phyloP scores from a whole-genome alignment of 108 stramenopile genomes.

The Bacterosira constricta region DNA sequence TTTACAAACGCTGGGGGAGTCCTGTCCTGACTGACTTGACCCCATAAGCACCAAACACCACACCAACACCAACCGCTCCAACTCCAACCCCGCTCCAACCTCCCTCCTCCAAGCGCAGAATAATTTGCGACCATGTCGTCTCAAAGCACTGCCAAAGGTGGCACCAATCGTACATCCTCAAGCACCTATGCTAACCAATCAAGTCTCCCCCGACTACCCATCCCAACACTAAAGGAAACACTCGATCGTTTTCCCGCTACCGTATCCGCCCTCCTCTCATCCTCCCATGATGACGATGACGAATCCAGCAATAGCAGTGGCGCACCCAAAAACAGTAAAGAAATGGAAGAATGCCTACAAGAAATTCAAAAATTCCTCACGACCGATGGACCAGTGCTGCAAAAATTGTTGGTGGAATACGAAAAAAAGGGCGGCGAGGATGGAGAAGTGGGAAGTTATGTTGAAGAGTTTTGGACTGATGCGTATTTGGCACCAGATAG shows the following conservation, averaged over 20 bases:
- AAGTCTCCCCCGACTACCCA: conserved; percentile 68
- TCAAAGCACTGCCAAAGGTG: not conserved
- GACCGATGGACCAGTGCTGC: conserved; percentile 66
- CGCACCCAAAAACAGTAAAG: conserved; percentile 1
- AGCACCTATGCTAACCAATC: conserved; percentile 62
- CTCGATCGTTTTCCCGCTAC: conserved; percentile 56
- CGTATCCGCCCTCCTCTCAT: conserved; percentile 58
- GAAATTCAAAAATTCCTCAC: conserved; percentile 41
- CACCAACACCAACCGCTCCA: too few species aligned
- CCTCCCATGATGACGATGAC: not conserved
- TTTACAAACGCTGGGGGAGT: too few species aligned
- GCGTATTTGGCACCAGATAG: conserved; percentile 85
- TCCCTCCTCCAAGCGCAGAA: too few species aligned
- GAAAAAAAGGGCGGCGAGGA: conserved; percentile 52
- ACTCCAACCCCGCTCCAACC: too few species aligned
- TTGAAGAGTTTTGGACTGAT: conserved; percentile 91
- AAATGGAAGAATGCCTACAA: conserved; percentile 32
- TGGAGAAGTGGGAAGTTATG: conserved; percentile 68
- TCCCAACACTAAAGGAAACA: conserved; percentile 81
- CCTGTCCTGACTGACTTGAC: too few species aligned
- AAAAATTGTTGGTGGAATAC: conserved; percentile 74
- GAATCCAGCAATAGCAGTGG: not conserved
- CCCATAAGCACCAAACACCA: too few species aligned
- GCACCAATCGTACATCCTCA: not conserved
- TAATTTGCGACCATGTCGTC: not conserved